A percentile compares a stretch with the other conserved stretches of the same genome.
These are phyloP conservation scores for Sarocladium kiliense DNA, from an alignment of 2,329 filamentous ascomycete species.

Conservation along the genomic window DNA sequence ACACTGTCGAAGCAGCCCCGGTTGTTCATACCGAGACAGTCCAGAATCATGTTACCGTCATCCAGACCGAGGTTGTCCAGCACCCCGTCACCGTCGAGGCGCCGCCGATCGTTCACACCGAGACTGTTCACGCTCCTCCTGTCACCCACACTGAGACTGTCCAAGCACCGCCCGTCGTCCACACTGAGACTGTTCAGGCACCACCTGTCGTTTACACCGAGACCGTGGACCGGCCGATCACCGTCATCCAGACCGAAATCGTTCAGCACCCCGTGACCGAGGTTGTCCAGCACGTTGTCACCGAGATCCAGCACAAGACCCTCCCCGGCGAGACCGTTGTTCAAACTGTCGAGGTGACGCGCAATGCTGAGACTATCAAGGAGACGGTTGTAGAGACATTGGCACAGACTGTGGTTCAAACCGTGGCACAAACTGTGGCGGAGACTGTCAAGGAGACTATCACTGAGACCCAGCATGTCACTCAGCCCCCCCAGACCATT, in stretches of 20 bases:
- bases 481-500: not conserved
- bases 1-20: too few relatives aligned
- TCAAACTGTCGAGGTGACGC: not conserved
- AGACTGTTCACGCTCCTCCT: not conserved
- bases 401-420: conserved; percentile 9
- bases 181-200: not conserved
- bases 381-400: conserved; percentile 13
- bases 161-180: not conserved
- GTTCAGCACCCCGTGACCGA: not conserved
- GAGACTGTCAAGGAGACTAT: conserved; percentile 17
- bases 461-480: not conserved
- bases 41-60: not conserved
- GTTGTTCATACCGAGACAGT: conserved; percentile 1
- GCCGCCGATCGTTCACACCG: not conserved
- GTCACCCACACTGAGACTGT: conserved; percentile 7
- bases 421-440: conserved; percentile 13
- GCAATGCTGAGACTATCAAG: not conserved
- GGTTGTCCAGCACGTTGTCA: not conserved
- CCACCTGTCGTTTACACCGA: conserved; percentile 2
- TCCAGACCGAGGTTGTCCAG: not conserved
- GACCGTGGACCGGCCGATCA: conserved; percentile 7
- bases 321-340: conserved; percentile 4
- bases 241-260: conserved; percentile 3
- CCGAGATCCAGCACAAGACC: conserved; percentile 6
- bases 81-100: not conserved